Evolutionary conservation across 192 early-diverging fungal species (phyloP), one percentile per base, ranked within the genome.

Genomic region (Mortierella alpina): DNA sequence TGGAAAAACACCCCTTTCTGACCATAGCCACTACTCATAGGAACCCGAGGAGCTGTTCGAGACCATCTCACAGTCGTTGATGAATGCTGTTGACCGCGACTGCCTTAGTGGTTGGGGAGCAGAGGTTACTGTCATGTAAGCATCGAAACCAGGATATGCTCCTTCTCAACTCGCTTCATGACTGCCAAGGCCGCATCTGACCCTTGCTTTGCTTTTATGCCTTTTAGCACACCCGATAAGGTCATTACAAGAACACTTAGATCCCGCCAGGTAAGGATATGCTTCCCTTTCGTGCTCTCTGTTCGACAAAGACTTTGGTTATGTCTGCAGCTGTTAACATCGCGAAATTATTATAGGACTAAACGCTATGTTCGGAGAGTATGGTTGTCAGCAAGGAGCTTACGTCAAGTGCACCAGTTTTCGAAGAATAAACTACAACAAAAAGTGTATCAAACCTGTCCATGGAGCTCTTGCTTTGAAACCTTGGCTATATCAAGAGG

Each of bases 1-100:
- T 52, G 4, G 6, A 7, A 12, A n/a, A n/a, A n/a, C n/a, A n/a
- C n/a, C 23, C 47, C 31, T 51, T 60, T 51, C 18, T 51, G 20
- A 18, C 13, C 51, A 64, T 0, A 2, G 49, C 17, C 20, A 20
- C 40, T 31, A 23, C 6, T 17, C 50, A 56, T 67, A 84, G 82
- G 84, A 92, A 71, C 97, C 98, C 13, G 97, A 99, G 67, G 97
- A 97, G 73, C 86, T 99, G 60, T 99, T 99, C 75, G 97, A 99
- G 87, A 95, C 94, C 60, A 95, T 98, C 50, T 96, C 95, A 9
- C 98, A 99, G 79, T 89, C 97, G 8, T 83, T 99, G 55, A 85
- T 99, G 82, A 96, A 92, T 82, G 95, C 97, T 17, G 92, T 96
- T 58, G 97, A 99, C 81, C 93, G 98, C 71, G 96, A 99, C 83